Base-by-base conservation (phyloP, 768 basidiomycete species). In the Heimioporus sp. region DNA sequence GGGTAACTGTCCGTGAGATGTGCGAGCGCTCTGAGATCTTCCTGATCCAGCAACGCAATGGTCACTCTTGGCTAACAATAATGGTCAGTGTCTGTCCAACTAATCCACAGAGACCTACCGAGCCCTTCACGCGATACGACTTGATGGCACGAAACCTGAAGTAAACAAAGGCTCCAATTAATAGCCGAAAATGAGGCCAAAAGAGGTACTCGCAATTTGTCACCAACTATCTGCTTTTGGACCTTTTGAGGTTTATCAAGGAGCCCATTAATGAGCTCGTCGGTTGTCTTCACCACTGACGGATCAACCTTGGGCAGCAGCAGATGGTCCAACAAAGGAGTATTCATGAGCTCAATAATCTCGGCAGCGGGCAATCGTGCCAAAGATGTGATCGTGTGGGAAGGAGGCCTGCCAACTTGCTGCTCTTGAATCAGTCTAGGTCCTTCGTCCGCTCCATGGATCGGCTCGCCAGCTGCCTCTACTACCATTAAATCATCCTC, bases 1-100 rank as follows among this genome's bases (percentile, higher is more conserved):
- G 90, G 87, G 67, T 90, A 93, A 65, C 89, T 89, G 67, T 92
- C 89, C 85, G 91, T 85, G 39, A 95, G 78, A 65, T 92, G 90
- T 6, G 90, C 87, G 44, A 95, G 78, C 6, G 90, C 76, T 38
- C 87, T 81, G 20, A 95, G 77, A 62, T 96, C 92, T 52, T 94
- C 93, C 60, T 86, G 78, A 62, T 94, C 91, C 54, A 96, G 72
- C 10, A 94, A 78, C 5, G 79, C 73, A 59, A 97, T 90, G 1
- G 92, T 94, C 56, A 92, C 72, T 65, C 92, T 93, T 43, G 91
- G 89, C 83, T 90, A 59, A 34, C 41, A 47, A 17, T 17, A 28
- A 43, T 37, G 30, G 8, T 51, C 42, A 54, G 56, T 31, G 51
- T 19, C 10, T 32, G 16, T 52, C 15, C 12, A 45, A 46, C 15